These are phyloP conservation scores for carrot (Daucus carota) DNA, from an alignment of 129 eudicot species.

Conservation along the genomic window DNA sequence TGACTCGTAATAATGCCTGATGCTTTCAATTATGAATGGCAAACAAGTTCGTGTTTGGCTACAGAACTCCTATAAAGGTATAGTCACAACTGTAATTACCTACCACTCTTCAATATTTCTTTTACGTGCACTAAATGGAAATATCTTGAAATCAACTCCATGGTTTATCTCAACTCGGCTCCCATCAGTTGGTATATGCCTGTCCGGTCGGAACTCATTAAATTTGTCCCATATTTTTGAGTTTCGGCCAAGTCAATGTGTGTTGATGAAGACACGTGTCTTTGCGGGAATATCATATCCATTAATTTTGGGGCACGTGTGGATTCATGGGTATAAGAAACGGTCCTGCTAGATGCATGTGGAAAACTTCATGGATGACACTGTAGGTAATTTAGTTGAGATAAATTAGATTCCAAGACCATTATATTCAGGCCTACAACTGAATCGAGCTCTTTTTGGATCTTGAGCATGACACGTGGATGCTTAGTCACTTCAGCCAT, in stretches of 20 bases:
- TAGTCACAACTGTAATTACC: not conserved
- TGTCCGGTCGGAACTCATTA: constrained; percentile 73
- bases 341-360: constrained; percentile 97
- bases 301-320: constrained; percentile 57
- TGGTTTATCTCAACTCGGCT: constrained; percentile 91
- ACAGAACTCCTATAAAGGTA: not conserved
- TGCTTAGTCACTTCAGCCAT: constrained; percentile 86
- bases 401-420: constrained; percentile 68
- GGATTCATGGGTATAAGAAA: constrained; percentile 97
- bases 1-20: no score
- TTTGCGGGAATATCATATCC: constrained; percentile 75
- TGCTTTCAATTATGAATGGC: no score
- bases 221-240: constrained; percentile 64
- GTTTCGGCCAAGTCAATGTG: constrained; percentile 80
- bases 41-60: not conserved
- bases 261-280: constrained; percentile 97
- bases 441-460: constrained; percentile 74
- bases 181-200: constrained; percentile 53
- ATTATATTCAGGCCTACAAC: constrained; percentile 64
- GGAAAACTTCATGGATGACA: constrained; percentile 81
- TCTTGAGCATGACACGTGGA: constrained; percentile 60
- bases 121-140: constrained; percentile 91
- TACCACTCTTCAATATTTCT: constrained; percentile 29
- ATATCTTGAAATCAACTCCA: constrained; percentile 80
- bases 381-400: constrained; percentile 72